Conservation (phyloP, 2,329 filamentous ascomycete species). For the Fusarium sp. region DNA sequence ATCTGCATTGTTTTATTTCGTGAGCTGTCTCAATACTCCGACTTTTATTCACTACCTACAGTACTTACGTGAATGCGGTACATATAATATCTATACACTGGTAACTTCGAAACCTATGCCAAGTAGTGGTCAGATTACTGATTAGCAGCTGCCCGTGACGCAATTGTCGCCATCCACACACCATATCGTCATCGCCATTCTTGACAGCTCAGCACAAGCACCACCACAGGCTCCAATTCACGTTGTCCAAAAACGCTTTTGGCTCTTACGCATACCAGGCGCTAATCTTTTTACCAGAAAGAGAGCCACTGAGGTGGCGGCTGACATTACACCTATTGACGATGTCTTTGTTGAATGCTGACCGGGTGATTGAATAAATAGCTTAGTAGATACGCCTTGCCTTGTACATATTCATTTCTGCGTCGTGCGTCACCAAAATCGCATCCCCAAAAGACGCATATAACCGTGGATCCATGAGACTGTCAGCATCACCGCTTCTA, state of each 20-base stretch:
- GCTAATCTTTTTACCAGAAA: not conserved
- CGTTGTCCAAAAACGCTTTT: slow-evolving; percentile 6
- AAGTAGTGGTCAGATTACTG: not conserved
- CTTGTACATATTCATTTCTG: slow-evolving; percentile 6
- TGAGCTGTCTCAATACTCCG: not conserved
- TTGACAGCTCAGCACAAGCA: slow-evolving; percentile 10
- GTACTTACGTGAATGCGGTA: not conserved
- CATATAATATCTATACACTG: not conserved
- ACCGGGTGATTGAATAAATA: not conserved
- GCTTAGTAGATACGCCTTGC: not conserved
- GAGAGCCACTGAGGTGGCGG: not conserved
- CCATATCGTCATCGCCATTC: slow-evolving; percentile 33
- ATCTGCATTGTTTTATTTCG: slow-evolving; percentile 10
- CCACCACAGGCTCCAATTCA: not conserved
- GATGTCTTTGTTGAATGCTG: not conserved
- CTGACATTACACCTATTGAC: not conserved
- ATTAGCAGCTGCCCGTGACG: slow-evolving; percentile 22
- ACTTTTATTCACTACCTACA: not conserved
- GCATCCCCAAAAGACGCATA: slow-evolving; percentile 16
- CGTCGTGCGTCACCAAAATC: slow-evolving; percentile 26
- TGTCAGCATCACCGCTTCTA: slow-evolving; percentile 26
- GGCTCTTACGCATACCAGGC: slow-evolving; percentile 1
- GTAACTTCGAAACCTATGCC: no score
- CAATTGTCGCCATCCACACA: slow-evolving; percentile 33
- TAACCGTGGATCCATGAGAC: slow-evolving; percentile 19